Percentiles rank a stretch among this genome's conserved stretches.
Evolutionary conservation across 495 filamentous ascomycete genomes (phyloP).

Genomic region (Thozetella sp.): DNA sequence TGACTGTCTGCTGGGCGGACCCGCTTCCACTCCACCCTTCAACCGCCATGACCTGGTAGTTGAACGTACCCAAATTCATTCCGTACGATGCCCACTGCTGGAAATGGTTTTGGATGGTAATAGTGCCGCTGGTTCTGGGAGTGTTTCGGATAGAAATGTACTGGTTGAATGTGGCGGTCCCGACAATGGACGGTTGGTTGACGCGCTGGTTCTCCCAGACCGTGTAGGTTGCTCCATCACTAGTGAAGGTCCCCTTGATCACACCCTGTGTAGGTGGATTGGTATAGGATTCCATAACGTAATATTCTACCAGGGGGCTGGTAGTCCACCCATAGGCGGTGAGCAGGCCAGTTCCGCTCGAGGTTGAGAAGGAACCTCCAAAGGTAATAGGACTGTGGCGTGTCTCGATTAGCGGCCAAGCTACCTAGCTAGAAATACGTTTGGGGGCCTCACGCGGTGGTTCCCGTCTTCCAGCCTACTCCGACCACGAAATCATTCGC

Average conservation of each 20-base stretch:
- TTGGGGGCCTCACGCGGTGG: not conserved
- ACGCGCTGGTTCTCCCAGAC: not conserved
- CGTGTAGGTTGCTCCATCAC: not conserved
- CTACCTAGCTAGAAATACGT: not conserved
- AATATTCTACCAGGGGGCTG: not conserved
- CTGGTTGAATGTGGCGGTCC: not conserved
- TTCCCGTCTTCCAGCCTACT: conserved; percentile 14
- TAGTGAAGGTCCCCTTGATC: not conserved
- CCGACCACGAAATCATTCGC: conserved; percentile 1
- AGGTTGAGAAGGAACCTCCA: not conserved
- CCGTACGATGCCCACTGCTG: conserved; percentile 30
- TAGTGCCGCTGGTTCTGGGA: not conserved
- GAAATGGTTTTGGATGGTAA: conserved; percentile 25
- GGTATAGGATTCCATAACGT: not conserved
- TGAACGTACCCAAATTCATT: conserved; percentile 30
- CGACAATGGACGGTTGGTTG: not conserved
- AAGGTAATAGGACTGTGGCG: not conserved
- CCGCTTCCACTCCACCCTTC: conserved; percentile 49
- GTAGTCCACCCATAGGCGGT: not conserved
- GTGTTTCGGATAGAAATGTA: not conserved
- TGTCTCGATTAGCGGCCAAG: not conserved
- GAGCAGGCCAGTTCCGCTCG: not conserved
- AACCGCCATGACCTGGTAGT: conserved; percentile 41
- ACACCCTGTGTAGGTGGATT: not conserved
- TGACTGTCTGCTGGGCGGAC: conserved; percentile 35